Base-by-base conservation (phyloP, 768 basidiomycete genomes). In the Melanogaster broomeanus region DNA sequence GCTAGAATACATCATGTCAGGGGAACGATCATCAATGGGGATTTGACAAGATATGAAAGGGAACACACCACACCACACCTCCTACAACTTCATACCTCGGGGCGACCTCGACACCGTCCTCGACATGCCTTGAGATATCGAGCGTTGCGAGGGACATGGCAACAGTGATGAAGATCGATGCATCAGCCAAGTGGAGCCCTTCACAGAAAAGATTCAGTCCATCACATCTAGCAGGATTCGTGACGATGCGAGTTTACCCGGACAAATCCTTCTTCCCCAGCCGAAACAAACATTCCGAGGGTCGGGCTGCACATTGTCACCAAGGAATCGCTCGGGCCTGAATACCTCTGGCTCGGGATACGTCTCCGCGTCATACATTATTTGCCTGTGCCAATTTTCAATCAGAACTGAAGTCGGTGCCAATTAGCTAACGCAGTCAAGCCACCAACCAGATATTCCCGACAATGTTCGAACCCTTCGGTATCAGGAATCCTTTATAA, bases 401-500 rank as follows among this genome's bases (percentile, higher is more conserved):
- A n/a, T n/a, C n/a, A n/a, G n/a, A n/a, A n/a, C n/a, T n/a, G n/a
- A n/a, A n/a, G n/a, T n/a, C n/a, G n/a, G n/a, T n/a, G n/a, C n/a
- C n/a, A n/a, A n/a, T n/a, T n/a, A n/a, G n/a, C n/a, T n/a, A n/a
- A n/a, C n/a, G n/a, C n/a, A n/a, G n/a, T n/a, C 6, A 12, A 4
- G 11, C 1, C 38, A 56, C 52, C 1, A 2, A 62, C 63, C 55
- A 57, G 25, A 40, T 19, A 6, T 55, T 62, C 11, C 19, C 18
- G 6, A 56, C 3, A 2, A 54, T 30, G 16, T 27, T 10, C 0
- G 51, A 34, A 18, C 62, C 66, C 16, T 60, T 58, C 1, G 60
- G 55, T 4, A 67, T 67, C 0, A 55, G 12, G 25, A 56, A 58
- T 4, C 61, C 66, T 5, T 63, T 31, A 19, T 59, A 56, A 37